Base-by-base conservation (phyloP, 805 yeast species). In the Kluyveromyces dobzhanskii region DNA sequence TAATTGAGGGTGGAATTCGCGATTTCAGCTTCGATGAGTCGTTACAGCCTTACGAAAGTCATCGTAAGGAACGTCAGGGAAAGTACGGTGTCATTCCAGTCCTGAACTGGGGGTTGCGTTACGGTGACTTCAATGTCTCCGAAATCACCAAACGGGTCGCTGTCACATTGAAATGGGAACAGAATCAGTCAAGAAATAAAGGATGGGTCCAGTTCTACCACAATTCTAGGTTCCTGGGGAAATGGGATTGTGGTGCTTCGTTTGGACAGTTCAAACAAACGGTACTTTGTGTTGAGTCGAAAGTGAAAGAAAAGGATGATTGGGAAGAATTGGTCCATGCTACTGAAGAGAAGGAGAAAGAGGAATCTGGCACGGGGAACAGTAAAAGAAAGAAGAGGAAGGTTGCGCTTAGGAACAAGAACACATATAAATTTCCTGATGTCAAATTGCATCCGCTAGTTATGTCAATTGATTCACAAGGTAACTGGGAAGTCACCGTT, bases 401-500 rank as follows among this genome's bases (percentile, higher is more conserved):
- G 13, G 29, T 34, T 4, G 24, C 21, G 6, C 30, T 19, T 16
- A 23, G 30, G 4, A 30, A 34, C 17, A 11, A 17, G n/a, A 34
- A n/a, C n/a, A 14, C 7, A n/a, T 34, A 34, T 17, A 29, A 21
- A 14, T 34, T 13, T 16, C 23, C 4, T 12, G 37, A 34, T 34
- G 17, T 34, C 14, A 24, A 16, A 16, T n/a, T 34, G 21, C 27
- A 24, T 17, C 37, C 37, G 9, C 19, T 34, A 17, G 30, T 24
- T 4, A 16, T 34, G 37, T 16, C 13, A 25, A 26, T 34, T 9
- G 43, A 25, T 18, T 32, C 28, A 12, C 11, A 17, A 17, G 30
- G 23, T 8, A 35, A 35, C 19, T 45, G 50, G 49, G 11, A 27
- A n/a, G 24, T 47, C 16, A 18, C 32, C n/a, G 31, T 47, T n/a